Percentiles rank a stretch among this genome's conserved stretches.
phyloP scores from a whole-genome alignment of 1,284 basidiomycete genomes.

The Inonotus hispidus region DNA sequence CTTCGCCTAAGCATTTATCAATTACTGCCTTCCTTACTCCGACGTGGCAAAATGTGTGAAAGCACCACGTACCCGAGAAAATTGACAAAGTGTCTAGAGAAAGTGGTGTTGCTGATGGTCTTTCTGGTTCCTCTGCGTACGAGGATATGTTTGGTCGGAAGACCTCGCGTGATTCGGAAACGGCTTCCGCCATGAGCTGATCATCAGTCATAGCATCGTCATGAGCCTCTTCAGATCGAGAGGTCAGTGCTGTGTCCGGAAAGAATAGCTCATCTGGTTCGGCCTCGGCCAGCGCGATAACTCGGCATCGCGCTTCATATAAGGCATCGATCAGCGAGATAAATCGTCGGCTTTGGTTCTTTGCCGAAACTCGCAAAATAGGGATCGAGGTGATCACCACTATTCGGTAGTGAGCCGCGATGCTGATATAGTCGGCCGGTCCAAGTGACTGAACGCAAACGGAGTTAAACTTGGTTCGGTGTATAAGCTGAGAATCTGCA shows the following conservation, averaged over 20 bases:
- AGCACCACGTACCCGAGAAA: slow-evolving; percentile 45
- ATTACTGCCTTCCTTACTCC: not conserved
- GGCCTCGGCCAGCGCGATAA: slow-evolving; percentile 43
- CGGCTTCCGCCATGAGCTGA: slow-evolving; percentile 54
- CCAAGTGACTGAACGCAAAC: slow-evolving; percentile 44
- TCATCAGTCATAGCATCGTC: slow-evolving; percentile 29
- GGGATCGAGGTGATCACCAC: slow-evolving; percentile 59
- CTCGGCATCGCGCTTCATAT: slow-evolving; percentile 42
- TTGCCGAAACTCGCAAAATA: slow-evolving; percentile 48
- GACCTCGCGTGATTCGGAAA: slow-evolving; percentile 51
- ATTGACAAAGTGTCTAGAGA: slow-evolving; percentile 49
- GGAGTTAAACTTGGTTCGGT: not conserved
- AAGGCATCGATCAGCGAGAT: slow-evolving; percentile 71
- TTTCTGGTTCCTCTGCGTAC: slow-evolving; percentile 44
- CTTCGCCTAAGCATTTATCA: slow-evolving; percentile 38
- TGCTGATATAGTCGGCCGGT: slow-evolving; percentile 64
- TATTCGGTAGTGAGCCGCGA: slow-evolving; percentile 54
- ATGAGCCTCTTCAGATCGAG: slow-evolving; percentile 20
- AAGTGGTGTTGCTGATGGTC: slow-evolving; percentile 26
- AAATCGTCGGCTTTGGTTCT: slow-evolving; percentile 67
- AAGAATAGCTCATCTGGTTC: slow-evolving; percentile 54
- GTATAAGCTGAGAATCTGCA: slow-evolving; percentile 21
- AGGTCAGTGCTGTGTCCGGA: slow-evolving; percentile 38
- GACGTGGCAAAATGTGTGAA: not conserved
- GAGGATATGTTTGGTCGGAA: slow-evolving; percentile 58